A percentile compares a stretch with the other conserved stretches of the same genome.
These are phyloP conservation scores for Saturnispora bothae DNA, from an alignment of 805 yeast genomes.

Conservation along the genomic window DNA sequence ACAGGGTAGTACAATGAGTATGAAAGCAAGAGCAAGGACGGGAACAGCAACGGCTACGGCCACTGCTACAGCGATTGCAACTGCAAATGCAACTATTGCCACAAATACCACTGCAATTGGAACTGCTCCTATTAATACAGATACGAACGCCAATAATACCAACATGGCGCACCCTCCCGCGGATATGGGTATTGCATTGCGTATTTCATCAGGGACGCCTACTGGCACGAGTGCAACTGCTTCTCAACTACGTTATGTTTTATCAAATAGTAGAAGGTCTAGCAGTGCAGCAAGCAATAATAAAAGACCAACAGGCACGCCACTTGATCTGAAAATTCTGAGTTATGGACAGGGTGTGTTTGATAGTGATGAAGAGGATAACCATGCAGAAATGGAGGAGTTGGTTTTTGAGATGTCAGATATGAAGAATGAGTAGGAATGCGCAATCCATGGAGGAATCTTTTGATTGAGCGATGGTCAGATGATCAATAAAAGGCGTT, in stretches of 20 bases:
- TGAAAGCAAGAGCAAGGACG: constrained; percentile 2
- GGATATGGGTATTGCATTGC: no score
- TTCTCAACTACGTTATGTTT: no score
- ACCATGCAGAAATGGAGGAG: constrained; percentile 43
- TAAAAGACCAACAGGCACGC: no score
- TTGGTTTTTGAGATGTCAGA: constrained; percentile 67
- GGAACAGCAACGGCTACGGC: not conserved
- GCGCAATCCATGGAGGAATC: not conserved
- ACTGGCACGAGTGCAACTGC: constrained; percentile 11
- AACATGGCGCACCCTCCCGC: no score
- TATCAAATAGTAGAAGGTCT: not conserved
- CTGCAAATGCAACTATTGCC: not conserved
- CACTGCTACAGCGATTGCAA: not conserved
- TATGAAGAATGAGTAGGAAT: constrained; percentile 35
- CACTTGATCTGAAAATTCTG: constrained; percentile 19
- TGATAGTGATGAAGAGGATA: constrained; percentile 26
- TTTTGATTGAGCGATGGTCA: not conserved
- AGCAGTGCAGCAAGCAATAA: not conserved
- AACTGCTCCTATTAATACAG: not conserved
- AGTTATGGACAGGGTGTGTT: constrained; percentile 26
- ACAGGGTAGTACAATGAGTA: not conserved
- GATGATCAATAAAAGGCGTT: no score
- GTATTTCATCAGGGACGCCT: no score
- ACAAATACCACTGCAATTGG: not conserved
- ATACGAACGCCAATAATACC: no score